Evolutionary conservation across 2,329 filamentous ascomycete species (phyloP).

Genomic region (Cladorrhinum sp.): DNA sequence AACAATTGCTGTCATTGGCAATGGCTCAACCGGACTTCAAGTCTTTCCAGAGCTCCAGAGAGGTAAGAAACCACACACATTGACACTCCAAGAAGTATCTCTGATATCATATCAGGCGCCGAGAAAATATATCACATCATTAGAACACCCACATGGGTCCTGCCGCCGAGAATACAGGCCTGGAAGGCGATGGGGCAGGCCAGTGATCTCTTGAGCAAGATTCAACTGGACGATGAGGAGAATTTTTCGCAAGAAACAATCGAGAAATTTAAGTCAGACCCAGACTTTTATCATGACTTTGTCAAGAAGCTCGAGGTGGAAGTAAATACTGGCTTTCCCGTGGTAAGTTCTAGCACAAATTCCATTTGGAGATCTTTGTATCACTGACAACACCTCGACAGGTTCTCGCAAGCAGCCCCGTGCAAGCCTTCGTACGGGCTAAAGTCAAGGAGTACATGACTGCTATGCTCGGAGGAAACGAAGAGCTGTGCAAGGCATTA

Average conservation of each 20-base stretch:
- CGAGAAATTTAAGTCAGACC: constrained; percentile 45
- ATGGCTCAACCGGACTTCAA: constrained; percentile 54
- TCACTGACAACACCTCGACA: constrained; percentile 22
- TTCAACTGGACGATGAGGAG: constrained; percentile 42
- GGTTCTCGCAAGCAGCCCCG: constrained; percentile 40
- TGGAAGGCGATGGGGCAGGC: constrained; percentile 41
- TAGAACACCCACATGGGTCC: constrained; percentile 43
- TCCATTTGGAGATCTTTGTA: neutral
- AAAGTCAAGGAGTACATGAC: constrained; percentile 48
- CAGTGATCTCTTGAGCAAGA: constrained; percentile 35
- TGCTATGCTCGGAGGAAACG: constrained; percentile 45
- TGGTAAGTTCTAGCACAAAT: constrained; percentile 33
- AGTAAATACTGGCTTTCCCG: constrained; percentile 41
- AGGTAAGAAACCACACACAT: constrained; percentile 29
- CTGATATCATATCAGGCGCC: constrained; percentile 29
- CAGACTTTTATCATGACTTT: constrained; percentile 45
- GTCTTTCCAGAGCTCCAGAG: constrained; percentile 49
- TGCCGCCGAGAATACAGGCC: constrained; percentile 34
- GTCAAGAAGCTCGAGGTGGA: constrained; percentile 47
- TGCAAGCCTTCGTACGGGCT: constrained; percentile 41
- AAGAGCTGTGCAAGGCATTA: constrained; percentile 47
- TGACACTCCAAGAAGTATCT: neutral
- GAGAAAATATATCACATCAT: constrained; percentile 39
- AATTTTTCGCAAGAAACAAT: constrained; percentile 45
- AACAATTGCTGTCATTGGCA: constrained; percentile 55